Percentiles rank a stretch among this genome's conserved stretches.
Conservation (phyloP, 2,329 filamentous ascomycete species). For the Pestalotiopsis sp. region DNA sequence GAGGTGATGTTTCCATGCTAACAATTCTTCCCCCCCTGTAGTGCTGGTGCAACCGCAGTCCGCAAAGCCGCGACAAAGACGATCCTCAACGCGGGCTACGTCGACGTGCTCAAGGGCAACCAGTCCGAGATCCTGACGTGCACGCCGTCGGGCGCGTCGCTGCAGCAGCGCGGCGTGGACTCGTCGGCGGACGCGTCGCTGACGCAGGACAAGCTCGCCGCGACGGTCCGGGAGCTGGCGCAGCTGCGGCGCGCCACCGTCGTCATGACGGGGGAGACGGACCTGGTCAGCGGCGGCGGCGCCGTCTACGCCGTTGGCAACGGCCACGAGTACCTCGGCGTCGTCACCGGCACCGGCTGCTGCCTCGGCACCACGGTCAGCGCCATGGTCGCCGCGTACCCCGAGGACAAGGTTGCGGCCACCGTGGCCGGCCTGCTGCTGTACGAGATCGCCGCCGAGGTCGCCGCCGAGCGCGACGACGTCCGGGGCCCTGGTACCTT, state of each 20-base stretch:
- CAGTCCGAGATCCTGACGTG: conserved; percentile 88
- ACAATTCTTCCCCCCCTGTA: not conserved
- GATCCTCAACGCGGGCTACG: conserved; percentile 74
- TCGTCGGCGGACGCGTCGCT: conserved; percentile 57
- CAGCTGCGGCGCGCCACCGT: conserved; percentile 69
- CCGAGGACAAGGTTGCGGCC: conserved; percentile 69
- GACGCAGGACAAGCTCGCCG: conserved; percentile 54
- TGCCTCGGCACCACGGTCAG: conserved; percentile 81
- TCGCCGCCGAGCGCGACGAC: conserved; percentile 61
- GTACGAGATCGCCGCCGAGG: conserved; percentile 75
- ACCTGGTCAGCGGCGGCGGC: conserved; percentile 76
- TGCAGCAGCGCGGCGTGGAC: conserved; percentile 83
- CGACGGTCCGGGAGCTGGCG: conserved; percentile 68
- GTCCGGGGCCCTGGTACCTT: conserved; percentile 85
- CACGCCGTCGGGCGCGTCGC: conserved; percentile 30
- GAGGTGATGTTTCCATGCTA: not conserved
- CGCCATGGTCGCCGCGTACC: conserved; percentile 67
- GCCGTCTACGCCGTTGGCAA: conserved; percentile 72
- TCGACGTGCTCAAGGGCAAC: conserved; percentile 92
- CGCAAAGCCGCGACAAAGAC: conserved; percentile 71
- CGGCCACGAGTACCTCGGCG: conserved; percentile 71
- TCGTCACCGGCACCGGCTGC: conserved; percentile 81
- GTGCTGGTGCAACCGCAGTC: conserved; percentile 76
- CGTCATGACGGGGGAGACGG: conserved; percentile 78
- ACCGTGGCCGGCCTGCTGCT: conserved; percentile 73